Percentiles rank a stretch among this genome's conserved stretches.
phyloP scores from a whole-genome alignment of 495 filamentous ascomycete species.

The Zalerion maritima region DNA sequence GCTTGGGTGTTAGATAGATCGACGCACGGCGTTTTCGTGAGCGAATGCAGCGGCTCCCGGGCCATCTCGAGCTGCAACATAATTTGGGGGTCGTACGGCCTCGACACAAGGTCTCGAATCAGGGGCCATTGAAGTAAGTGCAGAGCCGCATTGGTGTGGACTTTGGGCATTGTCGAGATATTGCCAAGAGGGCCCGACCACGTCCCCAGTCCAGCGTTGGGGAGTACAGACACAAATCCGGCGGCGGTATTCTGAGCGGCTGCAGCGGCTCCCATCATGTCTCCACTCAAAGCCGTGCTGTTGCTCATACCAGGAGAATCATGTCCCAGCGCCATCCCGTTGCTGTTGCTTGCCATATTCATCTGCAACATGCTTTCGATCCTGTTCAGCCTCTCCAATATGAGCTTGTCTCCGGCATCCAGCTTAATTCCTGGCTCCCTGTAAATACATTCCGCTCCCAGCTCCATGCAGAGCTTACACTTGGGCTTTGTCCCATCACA shows the following conservation, averaged over 20 bases:
- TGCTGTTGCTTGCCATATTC: constrained; percentile 33
- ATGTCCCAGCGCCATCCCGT: constrained; percentile 27
- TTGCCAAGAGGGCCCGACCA: constrained; percentile 51
- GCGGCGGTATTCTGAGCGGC: constrained; percentile 23
- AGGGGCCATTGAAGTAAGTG: constrained; percentile 69
- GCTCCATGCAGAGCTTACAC: constrained; percentile 67
- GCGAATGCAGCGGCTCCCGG: constrained; percentile 52
- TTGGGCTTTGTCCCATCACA: constrained; percentile 75
- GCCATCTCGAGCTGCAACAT: constrained; percentile 71
- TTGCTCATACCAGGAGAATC: constrained; percentile 59
- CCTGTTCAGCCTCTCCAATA: constrained; percentile 57
- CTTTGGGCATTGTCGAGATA: constrained; percentile 73
- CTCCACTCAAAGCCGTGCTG: constrained; percentile 48
- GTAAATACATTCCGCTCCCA: constrained; percentile 72
- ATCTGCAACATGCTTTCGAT: constrained; percentile 68
- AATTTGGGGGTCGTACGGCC: constrained; percentile 63
- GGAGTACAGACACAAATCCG: constrained; percentile 42
- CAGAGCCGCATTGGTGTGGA: constrained; percentile 65
- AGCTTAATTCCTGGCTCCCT: constrained; percentile 78
- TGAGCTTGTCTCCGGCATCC: constrained; percentile 73
- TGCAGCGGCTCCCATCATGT: no score
- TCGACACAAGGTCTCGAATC: constrained; percentile 59
- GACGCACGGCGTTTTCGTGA: constrained; percentile 44
- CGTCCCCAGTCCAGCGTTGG: constrained; percentile 53
- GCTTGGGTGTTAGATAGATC: constrained; percentile 60